Evolutionary conservation across 2,329 filamentous ascomycete species (phyloP).

Genomic region (Coleophoma crateriformis): DNA sequence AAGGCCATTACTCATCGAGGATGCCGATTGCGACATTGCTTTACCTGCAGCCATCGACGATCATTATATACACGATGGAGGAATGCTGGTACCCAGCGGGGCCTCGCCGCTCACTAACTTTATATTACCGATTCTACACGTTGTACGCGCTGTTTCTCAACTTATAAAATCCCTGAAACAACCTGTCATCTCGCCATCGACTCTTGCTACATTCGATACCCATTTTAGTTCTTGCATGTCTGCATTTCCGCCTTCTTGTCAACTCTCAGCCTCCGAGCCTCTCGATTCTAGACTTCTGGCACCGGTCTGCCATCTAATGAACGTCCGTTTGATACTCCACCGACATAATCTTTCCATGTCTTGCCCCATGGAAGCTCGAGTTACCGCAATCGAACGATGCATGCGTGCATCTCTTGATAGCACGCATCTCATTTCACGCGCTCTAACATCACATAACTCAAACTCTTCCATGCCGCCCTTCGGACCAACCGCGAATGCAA

Average conservation of each 20-base stretch:
- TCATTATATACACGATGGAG: constrained; percentile 60
- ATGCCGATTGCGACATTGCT: constrained; percentile 79
- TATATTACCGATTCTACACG: constrained; percentile 73
- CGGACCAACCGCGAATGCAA: constrained; percentile 49
- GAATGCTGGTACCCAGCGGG: constrained; percentile 45
- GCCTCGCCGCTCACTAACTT: constrained; percentile 59
- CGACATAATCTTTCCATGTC: constrained; percentile 79
- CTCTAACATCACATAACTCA: constrained; percentile 38
- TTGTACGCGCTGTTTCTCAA: constrained; percentile 71
- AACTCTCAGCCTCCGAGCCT: constrained; percentile 57
- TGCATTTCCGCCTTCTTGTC: constrained; percentile 70
- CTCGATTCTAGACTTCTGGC: constrained; percentile 71
- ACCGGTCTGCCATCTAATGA: constrained; percentile 73
- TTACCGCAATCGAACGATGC: constrained; percentile 72
- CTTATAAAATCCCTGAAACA: constrained; percentile 65
- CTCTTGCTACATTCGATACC: constrained; percentile 72
- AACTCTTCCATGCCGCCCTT: constrained; percentile 26
- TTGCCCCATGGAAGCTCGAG: constrained; percentile 60
- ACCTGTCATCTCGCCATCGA: constrained; percentile 59
- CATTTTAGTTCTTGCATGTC: constrained; percentile 73
- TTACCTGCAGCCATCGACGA: constrained; percentile 80
- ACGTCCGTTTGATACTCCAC: constrained; percentile 78
- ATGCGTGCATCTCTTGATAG: constrained; percentile 72
- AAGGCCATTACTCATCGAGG: constrained; percentile 75
- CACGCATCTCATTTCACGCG: constrained; percentile 66